Evolutionary conservation across 257 asterid species (phyloP).

Genomic region (Petunia axillaris): DNA sequence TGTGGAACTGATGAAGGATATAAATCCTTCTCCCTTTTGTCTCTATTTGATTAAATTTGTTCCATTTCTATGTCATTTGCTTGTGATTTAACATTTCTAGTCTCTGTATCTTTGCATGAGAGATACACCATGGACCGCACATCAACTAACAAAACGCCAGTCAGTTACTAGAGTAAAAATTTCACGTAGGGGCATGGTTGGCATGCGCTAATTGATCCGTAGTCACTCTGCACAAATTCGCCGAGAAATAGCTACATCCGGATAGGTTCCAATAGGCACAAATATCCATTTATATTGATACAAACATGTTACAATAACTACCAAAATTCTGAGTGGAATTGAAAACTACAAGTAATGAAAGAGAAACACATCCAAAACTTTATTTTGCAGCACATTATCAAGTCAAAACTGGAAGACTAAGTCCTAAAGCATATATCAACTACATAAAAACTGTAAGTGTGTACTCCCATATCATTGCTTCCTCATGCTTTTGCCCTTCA

Average conservation of each 20-base stretch:
- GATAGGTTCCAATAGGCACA: neutral
- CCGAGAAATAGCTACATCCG: too few relatives aligned
- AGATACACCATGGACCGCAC: neutral
- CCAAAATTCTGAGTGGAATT: constrained; percentile 28
- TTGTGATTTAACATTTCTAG: neutral
- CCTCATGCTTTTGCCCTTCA: constrained; percentile 28
- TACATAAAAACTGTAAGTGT: constrained; percentile 29
- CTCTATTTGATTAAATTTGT: neutral
- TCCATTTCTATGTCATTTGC: neutral
- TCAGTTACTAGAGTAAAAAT: neutral
- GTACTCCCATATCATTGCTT: constrained; percentile 43
- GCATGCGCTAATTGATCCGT: too few relatives aligned
- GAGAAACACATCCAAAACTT: constrained; percentile 29
- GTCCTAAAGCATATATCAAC: constrained; percentile 27
- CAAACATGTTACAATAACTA: constrained; percentile 14
- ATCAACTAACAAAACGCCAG: constrained; percentile 11
- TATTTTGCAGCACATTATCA: constrained; percentile 22
- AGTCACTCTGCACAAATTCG: too few relatives aligned
- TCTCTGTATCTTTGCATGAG: neutral
- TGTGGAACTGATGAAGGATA: neutral
- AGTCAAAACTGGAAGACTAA: constrained; percentile 29
- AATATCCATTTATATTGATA: constrained; percentile 22
- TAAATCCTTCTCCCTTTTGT: neutral
- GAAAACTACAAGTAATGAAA: neutral
- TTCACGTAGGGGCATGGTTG: neutral